Evolutionary conservation across 1,139 yeast genomes (phyloP).

Genomic region (Hyphopichia khmerensis): DNA sequence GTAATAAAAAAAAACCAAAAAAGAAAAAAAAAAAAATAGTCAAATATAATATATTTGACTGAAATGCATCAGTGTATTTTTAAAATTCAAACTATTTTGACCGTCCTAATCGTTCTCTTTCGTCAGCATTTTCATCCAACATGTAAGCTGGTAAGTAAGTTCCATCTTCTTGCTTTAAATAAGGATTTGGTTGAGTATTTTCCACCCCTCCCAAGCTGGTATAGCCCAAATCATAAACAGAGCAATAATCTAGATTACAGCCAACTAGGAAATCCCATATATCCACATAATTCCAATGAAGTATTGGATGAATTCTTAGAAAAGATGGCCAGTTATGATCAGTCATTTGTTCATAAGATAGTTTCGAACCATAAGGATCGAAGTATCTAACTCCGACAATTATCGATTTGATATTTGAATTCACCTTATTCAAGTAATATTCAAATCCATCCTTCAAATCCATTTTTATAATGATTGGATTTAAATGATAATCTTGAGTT

Average conservation of each 20-base stretch:
- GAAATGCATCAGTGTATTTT: too few species aligned
- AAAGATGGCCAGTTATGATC: constrained; percentile 90
- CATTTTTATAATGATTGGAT: constrained; percentile 44
- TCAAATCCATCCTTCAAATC: constrained; percentile 66
- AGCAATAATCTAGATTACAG: constrained; percentile 58
- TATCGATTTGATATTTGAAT: constrained; percentile 57
- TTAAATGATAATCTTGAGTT: constrained; percentile 42
- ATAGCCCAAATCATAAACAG: constrained; percentile 71
- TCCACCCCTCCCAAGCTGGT: constrained; percentile 78
- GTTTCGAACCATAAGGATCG: constrained; percentile 68
- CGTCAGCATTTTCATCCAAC: constrained; percentile 59
- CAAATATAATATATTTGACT: too few species aligned
- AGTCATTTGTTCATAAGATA: constrained; percentile 60
- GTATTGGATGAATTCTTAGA: constrained; percentile 73
- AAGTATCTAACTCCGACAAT: constrained; percentile 79
- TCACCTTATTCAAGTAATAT: constrained; percentile 45
- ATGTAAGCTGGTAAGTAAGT: constrained; percentile 63
- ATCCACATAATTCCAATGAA: constrained; percentile 77
- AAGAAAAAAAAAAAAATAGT: too few species aligned
- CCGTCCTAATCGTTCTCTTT: constrained; percentile 51
- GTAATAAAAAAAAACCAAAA: too few species aligned
- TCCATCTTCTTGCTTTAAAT: constrained; percentile 32
- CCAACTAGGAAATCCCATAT: constrained; percentile 69
- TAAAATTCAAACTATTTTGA: too few species aligned
- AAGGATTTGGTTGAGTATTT: constrained; percentile 68